Evolutionary conservation across 257 asterid genomes (phyloP).

Genomic region (Solanum okadae): DNA sequence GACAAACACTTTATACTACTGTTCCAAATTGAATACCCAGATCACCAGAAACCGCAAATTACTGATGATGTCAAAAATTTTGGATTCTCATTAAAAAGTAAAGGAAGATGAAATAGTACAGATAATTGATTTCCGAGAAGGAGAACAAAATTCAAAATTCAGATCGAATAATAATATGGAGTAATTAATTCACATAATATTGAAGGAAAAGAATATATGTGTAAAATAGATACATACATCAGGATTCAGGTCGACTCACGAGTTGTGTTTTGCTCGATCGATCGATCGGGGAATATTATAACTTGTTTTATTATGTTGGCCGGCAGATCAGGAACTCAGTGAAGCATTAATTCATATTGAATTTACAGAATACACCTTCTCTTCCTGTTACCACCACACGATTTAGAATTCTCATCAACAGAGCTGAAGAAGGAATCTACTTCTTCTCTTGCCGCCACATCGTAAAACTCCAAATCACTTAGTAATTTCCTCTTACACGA

Average conservation of each 20-base stretch:
- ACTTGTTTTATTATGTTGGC: neutral
- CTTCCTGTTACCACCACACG: constrained; percentile 3
- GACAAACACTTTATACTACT: neutral
- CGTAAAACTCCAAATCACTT: constrained; percentile 27
- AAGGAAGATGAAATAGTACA: neutral
- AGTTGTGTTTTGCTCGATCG: neutral
- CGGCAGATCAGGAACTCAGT: neutral
- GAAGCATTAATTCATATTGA: neutral
- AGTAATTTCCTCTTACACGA: constrained; percentile 41
- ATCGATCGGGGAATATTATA: neutral
- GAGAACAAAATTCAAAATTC: neutral
- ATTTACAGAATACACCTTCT: constrained; percentile 26
- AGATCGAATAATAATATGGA: neutral
- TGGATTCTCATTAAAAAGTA: neutral
- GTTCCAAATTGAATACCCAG: neutral
- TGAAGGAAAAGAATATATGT: neutral
- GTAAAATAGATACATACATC: neutral
- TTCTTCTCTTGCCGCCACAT: constrained; percentile 25
- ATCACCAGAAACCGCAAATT: neutral
- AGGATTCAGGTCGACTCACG: neutral
- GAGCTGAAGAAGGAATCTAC: constrained; percentile 35
- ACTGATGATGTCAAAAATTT: neutral
- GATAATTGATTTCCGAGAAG: neutral
- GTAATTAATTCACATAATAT: neutral
- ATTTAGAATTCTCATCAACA: constrained; percentile 2